phyloP scores from a whole-genome alignment of 257 asterid species.

The Plectranthus barbatus region DNA sequence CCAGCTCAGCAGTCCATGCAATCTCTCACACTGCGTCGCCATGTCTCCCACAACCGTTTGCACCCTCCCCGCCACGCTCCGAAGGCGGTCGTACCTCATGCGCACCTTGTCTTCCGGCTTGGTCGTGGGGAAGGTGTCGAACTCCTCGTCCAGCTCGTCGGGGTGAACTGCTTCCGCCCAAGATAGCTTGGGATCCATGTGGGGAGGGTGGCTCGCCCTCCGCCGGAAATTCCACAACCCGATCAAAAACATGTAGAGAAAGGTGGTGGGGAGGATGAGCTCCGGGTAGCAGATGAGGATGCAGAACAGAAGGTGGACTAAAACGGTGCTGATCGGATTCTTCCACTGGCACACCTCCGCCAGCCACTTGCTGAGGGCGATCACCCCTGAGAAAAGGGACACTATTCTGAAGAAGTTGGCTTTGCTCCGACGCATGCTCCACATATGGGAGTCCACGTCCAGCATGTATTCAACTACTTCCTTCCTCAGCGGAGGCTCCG shows the following conservation, averaged over 20 bases:
- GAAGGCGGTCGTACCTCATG: constrained; percentile 48
- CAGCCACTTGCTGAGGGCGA: constrained; percentile 44
- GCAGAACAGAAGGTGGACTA: constrained; percentile 45
- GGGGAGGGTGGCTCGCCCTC: constrained; percentile 54
- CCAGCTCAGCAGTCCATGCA: constrained; percentile 30
- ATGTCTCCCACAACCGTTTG: constrained; percentile 40
- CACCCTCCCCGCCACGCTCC: constrained; percentile 35
- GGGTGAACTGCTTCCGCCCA: constrained; percentile 52
- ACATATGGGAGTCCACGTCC: constrained; percentile 63
- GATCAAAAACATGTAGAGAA: constrained; percentile 49
- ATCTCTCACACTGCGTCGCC: constrained; percentile 40
- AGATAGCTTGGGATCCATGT: constrained; percentile 56
- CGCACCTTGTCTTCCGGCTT: constrained; percentile 18
- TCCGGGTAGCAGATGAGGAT: constrained; percentile 52
- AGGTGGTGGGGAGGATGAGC: constrained; percentile 44
- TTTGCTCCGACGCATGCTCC: constrained; percentile 82
- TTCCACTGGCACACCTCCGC: constrained; percentile 48
- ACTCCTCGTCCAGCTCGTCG: constrained; percentile 67
- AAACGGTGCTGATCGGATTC: constrained; percentile 40
- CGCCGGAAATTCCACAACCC: constrained; percentile 49
- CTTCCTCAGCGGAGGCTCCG: constrained; percentile 61
- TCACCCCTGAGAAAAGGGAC: constrained; percentile 34
- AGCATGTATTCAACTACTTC: constrained; percentile 79
- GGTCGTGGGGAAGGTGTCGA: constrained; percentile 57
- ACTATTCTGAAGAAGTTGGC: constrained; percentile 59